Base-by-base conservation (phyloP, 2,329 filamentous ascomycete species). In the Colletotrichum lentis region DNA sequence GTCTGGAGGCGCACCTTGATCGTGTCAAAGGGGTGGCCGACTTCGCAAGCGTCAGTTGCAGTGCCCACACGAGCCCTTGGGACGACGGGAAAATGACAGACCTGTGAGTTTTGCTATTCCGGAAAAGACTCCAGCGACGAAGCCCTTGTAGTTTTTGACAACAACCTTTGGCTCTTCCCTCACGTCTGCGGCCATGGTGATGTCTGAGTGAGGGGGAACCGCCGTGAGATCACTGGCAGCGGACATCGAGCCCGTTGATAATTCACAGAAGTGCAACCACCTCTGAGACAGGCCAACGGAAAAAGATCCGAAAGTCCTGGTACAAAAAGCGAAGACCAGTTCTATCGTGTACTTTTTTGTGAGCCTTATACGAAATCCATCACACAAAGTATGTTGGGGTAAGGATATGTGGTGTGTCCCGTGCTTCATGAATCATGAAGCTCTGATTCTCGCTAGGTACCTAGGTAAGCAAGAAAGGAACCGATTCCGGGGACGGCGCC, bases 1-100 rank as follows among this genome's bases (percentile, higher is more conserved):
- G 95, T 98, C 78, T 99, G 96, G 20, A 99, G 84, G 39, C 96
- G 93, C 62, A 98, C 95, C 81, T 99, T 99, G 78, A 99, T 88
- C 0, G 96, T 98, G 80, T 99, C 96, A 81, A 99, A 98, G 27
- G 92, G 88, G 74, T 90, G 88, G 67, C 88, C 88, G 75, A 90
- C 85, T 86, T 67, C 49, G 31, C 22, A 56, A 35, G 37, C 11
- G 44, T 68, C 56, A 67, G 61, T 39, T 35, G 31, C 31, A 35
- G 31, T 35, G n/a, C 31, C 31, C 31, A 7, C 7, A 35, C 31
- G 8, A 35, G 31, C 31, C 31, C 7, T 35, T 35, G 2, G 31
- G 49, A 16, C 3, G 22, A 43, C 8, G 27, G 24, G 16, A 8
- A 8, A 35, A 8, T 31, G 22, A 64, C 31, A 11, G 24, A 62